Base-by-base conservation (phyloP, 2,329 filamentous ascomycete genomes). In the Fusarium vanettenii region DNA sequence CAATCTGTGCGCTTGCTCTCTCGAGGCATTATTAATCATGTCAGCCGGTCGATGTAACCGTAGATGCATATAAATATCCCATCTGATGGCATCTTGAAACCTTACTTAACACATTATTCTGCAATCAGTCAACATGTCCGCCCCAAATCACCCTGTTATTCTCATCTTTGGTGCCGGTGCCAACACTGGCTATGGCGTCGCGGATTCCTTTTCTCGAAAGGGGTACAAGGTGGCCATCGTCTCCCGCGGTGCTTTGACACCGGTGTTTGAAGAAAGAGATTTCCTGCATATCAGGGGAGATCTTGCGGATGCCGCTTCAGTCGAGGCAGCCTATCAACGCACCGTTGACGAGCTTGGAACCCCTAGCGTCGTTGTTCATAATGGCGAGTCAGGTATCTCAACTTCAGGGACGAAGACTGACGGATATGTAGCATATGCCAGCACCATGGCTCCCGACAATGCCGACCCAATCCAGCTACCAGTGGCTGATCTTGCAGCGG, bases 121-220 rank as follows among this genome's bases (percentile, higher is more conserved):
- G 14, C n/a, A 35, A 13, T 16, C 13, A 52, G 27, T n/a, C 48
- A 56, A 9, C 31, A 57, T 57, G 52, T 37, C 52, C 20, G 13
- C 31, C 13, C 6, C 31, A n/a, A 22, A 35, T 25, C 7, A 35
- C 13, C 39, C 52, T 9, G 13, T 61, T 0, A 64, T 25, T 10
- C 67, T 73, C 6, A 64, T 73, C 13, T 64, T 73, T 6, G 71
- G 71, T 3, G 67, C 71, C 0, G 71, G 71, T 5, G 60, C 71
- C n/a, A 68, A 61, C 1, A 43, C 71, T 14, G 71, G 71, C 7
- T 39, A 27, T n/a, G 60, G 59, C 7, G 63, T 73, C 4, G 71
- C 71, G 2, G 39, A 74, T 16, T 45, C 67, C 3, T 64, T 73
- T 6, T 16, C 14, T 2, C 7, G 52, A 25, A 67, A 73, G 3